Base-by-base conservation (phyloP, 768 basidiomycete genomes). In the Steccherinum ochraceum region DNA sequence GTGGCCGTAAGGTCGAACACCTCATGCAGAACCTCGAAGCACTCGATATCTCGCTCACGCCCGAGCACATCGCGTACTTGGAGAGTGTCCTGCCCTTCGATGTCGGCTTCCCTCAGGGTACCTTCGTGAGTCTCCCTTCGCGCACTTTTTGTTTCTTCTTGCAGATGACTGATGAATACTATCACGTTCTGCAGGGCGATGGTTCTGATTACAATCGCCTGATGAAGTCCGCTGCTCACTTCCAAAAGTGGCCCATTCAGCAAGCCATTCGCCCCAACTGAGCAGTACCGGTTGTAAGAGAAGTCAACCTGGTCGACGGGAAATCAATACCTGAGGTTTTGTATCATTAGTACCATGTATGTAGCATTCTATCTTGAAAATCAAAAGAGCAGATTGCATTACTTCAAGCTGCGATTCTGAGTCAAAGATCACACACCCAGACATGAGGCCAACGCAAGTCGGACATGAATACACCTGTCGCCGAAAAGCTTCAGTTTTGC, bases 1-100 rank as follows among this genome's bases (percentile, higher is more conserved):
- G 75, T 1, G 72, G 76, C 0, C 69, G 77, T 41, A 81, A 78
- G 56, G 61, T 77, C 25, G 77, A 77, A 56, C 75, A 81, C 25
- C 61, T 81, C 4, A 40, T 65, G 45, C 70, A 69, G 39, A 82
- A 80, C 57, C 52, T 80, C 21, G 70, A 79, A 56, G 77, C 77
- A 1, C 60, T 81, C 3, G 66, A 72, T 10, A 70, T 81, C 25
- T 50, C 65, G 0, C 68, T 81, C 27, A 70, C 68, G 3, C 51
- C 61, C 0, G 71, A 74, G 35, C 77, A 80, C 19, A 72, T 80
- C 40, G 62, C 67, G 30, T 69, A 65, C 43, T 54, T 81, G 5
- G 78, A 81, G 46, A 58, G 64, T 12, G 57, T 68, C 7, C 47
- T 70, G 12, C 69, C 72, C 0, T 76, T 81, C 52, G 70, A 79